Conservation (phyloP, 768 basidiomycete species). For the Lanmaoa rubissima region DNA sequence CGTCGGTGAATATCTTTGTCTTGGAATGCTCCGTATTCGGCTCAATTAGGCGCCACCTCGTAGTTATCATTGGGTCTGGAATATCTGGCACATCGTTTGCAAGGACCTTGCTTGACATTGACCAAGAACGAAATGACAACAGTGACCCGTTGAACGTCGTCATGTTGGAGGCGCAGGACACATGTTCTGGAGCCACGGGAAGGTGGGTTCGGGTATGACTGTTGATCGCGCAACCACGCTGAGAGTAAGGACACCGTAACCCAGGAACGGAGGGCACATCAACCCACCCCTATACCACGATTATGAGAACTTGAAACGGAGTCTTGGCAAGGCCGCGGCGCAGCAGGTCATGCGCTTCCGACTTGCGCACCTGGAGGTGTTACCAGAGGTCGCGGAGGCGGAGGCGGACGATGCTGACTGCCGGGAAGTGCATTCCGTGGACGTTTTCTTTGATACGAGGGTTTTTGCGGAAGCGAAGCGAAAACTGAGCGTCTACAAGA, state of each 20-base stretch:
- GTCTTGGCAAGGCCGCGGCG: conserved; percentile 39
- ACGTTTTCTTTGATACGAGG: conserved; percentile 33
- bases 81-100: conserved; percentile 47
- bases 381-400: conserved; percentile 30
- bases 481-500: conserved; percentile 43
- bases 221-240: neutral
- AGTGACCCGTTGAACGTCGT: conserved; percentile 37
- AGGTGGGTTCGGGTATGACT: conserved; percentile 33
- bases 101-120: conserved; percentile 36
- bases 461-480: conserved; percentile 40
- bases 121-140: conserved; percentile 21
- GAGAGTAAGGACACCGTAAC: neutral
- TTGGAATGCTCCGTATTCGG: neutral
- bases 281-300: conserved; percentile 49
- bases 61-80: conserved; percentile 54
- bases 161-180: conserved; percentile 61
- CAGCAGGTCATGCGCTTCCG: conserved; percentile 41
- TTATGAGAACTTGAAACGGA: conserved; percentile 37
- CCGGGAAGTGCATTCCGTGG: conserved; percentile 33
- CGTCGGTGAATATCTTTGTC: conserved; percentile 35
- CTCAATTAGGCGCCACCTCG: neutral
- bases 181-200: conserved; percentile 53
- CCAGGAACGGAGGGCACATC: conserved; percentile 52
- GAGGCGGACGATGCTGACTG: conserved; percentile 31
- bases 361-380: conserved; percentile 35